Conservation (phyloP, 73 alveolate genomes). For the Uronychia binucleata region DNA sequence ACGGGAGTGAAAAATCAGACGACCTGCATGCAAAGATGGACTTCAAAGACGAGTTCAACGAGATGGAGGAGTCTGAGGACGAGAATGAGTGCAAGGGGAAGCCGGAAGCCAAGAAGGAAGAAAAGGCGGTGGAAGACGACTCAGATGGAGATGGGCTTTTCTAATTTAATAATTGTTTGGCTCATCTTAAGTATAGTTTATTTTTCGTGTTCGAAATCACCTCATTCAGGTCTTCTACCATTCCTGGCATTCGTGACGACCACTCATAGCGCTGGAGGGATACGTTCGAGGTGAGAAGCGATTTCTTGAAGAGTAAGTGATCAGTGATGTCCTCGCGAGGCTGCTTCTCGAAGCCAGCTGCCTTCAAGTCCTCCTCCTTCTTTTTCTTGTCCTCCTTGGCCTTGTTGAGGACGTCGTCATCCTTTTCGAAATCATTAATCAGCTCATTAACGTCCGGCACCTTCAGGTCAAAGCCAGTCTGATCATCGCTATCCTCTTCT, state of each 20-base stretch:
- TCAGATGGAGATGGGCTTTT: not conserved
- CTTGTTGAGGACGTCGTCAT: conserved; percentile 32
- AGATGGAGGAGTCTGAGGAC: too few relatives aligned
- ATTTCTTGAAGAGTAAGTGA: not conserved
- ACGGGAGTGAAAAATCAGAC: too few relatives aligned
- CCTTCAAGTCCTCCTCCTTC: conserved; percentile 8
- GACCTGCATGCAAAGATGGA: too few relatives aligned
- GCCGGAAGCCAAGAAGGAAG: too few relatives aligned
- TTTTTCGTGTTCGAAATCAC: conserved; percentile 18
- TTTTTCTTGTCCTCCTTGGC: conserved; percentile 8
- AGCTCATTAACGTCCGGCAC: conserved; percentile 35
- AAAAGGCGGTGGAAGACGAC: not conserved
- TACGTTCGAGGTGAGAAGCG: conserved; percentile 15
- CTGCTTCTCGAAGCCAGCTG: conserved; percentile 22
- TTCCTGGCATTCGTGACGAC: conserved; percentile 33
- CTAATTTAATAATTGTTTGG: not conserved
- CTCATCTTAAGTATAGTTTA: conserved; percentile 52
- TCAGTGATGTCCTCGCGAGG: conserved; percentile 37
- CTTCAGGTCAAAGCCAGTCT: conserved; percentile 20
- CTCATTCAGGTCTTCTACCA: conserved; percentile 49
- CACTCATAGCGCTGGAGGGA: conserved; percentile 23
- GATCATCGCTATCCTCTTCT: conserved; percentile 55
- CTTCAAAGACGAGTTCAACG: too few relatives aligned
- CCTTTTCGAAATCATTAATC: conserved; percentile 47
- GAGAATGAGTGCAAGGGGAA: not conserved